Evolutionary conservation across 768 basidiomycete genomes (phyloP).

Genomic region (Amanita fuliginea): DNA sequence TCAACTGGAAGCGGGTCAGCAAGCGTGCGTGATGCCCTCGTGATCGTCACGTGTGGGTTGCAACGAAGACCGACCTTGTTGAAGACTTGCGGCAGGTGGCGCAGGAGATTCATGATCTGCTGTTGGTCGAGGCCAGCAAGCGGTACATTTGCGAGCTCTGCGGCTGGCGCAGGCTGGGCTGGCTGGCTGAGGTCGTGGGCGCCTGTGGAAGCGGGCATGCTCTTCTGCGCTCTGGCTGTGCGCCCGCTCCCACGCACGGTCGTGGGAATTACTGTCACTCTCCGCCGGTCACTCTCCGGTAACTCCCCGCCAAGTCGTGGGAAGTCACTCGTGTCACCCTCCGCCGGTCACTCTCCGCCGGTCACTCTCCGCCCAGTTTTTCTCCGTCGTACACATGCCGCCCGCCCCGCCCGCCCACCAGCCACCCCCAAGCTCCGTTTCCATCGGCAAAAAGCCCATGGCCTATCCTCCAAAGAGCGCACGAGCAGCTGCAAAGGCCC

Average conservation of each 20-base stretch:
- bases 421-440: slow-evolving; percentile 61
- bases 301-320: not conserved
- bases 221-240: slow-evolving; percentile 16
- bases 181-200: slow-evolving; percentile 25
- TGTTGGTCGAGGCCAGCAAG: slow-evolving; percentile 32
- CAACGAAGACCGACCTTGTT: slow-evolving; percentile 30
- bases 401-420: slow-evolving; percentile 19
- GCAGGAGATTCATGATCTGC: slow-evolving; percentile 51
- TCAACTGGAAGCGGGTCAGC: slow-evolving; percentile 19
- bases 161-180: slow-evolving; percentile 15
- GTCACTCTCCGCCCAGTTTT: not conserved
- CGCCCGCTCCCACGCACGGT: slow-evolving; percentile 18
- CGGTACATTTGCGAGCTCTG: slow-evolving; percentile 17
- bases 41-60: slow-evolving; percentile 21
- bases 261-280: not conserved
- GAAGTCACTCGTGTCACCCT: not conserved
- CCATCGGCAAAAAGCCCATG: slow-evolving; percentile 92
- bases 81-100: slow-evolving; percentile 42
- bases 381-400: slow-evolving; percentile 16
- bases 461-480: slow-evolving; percentile 45
- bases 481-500: slow-evolving; percentile 37
- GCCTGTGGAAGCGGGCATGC: not conserved
- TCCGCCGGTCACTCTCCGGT: not conserved
- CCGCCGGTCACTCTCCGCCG: not conserved
- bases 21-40: slow-evolving; percentile 11